Conservation (phyloP, 108 stramenopile genomes). For the Poteriospumella lacustris region DNA sequence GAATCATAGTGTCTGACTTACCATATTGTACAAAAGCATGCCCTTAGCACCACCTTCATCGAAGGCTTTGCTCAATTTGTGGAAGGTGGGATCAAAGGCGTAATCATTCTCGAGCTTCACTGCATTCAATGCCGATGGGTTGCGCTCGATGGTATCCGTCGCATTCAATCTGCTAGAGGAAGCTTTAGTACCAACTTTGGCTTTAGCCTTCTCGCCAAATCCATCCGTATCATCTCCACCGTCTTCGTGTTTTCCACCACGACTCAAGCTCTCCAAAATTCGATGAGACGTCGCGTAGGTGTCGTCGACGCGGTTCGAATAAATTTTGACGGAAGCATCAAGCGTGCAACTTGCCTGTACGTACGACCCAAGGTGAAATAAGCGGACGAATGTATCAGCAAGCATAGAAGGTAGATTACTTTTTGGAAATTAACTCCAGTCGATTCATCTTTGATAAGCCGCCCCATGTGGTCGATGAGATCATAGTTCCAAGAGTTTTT, state of each 20-base stretch:
- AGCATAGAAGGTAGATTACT: neutral
- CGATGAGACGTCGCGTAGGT: constrained; percentile 81
- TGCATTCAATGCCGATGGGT: constrained; percentile 72
- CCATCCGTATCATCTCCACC: constrained; percentile 26
- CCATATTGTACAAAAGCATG: constrained; percentile 81
- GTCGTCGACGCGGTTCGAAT: constrained; percentile 93
- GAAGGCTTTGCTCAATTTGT: constrained; percentile 92
- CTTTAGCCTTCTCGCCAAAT: constrained; percentile 27
- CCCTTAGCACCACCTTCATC: constrained; percentile 97
- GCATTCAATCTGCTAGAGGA: neutral
- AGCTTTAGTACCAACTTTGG: constrained; percentile 18
- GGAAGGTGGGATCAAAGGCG: constrained; percentile 92
- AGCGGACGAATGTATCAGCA: neutral
- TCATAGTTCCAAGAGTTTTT: constrained; percentile 83
- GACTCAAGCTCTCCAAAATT: constrained; percentile 84
- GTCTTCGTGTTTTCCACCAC: constrained; percentile 35
- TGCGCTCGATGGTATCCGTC: constrained; percentile 30
- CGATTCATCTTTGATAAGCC: constrained; percentile 42
- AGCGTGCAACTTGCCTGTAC: constrained; percentile 78
- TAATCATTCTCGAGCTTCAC: constrained; percentile 78
- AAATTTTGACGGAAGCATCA: constrained; percentile 94
- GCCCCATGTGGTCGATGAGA: constrained; percentile 96
- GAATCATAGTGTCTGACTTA: neutral
- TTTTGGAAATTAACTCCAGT: constrained; percentile 84
- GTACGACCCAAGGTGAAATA: neutral